Base-by-base conservation (phyloP, 495 filamentous ascomycete species). In the Pseudoneurospora amorphoporcata region DNA sequence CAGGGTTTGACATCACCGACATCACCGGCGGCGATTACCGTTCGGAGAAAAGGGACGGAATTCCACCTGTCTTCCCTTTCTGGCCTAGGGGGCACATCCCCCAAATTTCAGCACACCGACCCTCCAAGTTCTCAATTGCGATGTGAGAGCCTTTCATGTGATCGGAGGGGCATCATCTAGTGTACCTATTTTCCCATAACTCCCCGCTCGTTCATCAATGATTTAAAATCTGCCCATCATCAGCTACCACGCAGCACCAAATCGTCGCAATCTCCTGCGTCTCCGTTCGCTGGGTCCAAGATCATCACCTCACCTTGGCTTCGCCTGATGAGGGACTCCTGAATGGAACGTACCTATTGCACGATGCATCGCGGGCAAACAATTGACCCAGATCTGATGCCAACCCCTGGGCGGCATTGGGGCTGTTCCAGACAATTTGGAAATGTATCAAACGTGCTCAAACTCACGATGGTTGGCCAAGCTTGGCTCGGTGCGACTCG, bases 1-100 rank as follows among this genome's bases (percentile, higher is more conserved):
- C 23, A 14, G 23, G 40, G 8, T 47, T 73, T 73, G 69, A 73
- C 72, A 73, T 73, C 72, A 73, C 61, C 43, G 35, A 41, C 38
- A 39, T 17, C 53, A 65, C 53, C 53, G 53, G 68, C 72, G 68
- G 72, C 69, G 43, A 73, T 73, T 73, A 39, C 69, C 43, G 39
- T 70, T 58, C 72, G 69, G 68, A 70, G 58, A 68, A 72, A 40
- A 72, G 71, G 58, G 37, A 72, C 39, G 37, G 39, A 39, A 68
- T 72, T 68, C 71, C 42, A 72, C n/a, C 39, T 35, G 5, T 65
- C 29, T 65, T 65, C 53, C 53, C 35, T 65, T 65, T 65, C 53
- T 65, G 53, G 29, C 53, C 53, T 65, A 65, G 53, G 29, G 53
- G 53, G 29, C 53, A 32, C 53, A 32, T 61, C 23, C 53, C 53